phyloP scores from a whole-genome alignment of 306 rosid species.

The Corylus heterophylla region DNA sequence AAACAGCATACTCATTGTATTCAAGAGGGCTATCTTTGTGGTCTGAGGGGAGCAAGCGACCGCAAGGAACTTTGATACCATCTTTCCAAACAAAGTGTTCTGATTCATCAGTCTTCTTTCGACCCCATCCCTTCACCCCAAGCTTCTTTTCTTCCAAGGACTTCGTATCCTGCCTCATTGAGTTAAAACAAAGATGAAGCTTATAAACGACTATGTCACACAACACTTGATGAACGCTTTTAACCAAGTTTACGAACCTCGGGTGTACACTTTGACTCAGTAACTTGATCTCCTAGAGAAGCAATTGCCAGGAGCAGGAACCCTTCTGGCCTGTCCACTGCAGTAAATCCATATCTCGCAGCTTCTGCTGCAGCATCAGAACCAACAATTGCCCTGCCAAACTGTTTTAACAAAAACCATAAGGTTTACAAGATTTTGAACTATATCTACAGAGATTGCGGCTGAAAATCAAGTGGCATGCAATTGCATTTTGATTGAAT shows the following conservation, averaged over 20 bases:
- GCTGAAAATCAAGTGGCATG: not conserved
- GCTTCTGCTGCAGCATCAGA: slow-evolving; percentile 89
- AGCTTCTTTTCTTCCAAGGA: slow-evolving; percentile 59
- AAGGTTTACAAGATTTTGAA: no score
- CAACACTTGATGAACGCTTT: not conserved
- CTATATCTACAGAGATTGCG: no score
- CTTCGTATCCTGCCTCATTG: slow-evolving; percentile 50
- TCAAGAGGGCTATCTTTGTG: slow-evolving; percentile 67
- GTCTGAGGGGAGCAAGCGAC: slow-evolving; percentile 54
- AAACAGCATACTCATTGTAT: slow-evolving; percentile 76
- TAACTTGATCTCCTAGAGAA: slow-evolving; percentile 60
- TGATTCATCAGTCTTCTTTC: slow-evolving; percentile 71
- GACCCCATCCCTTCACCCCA: slow-evolving; percentile 73
- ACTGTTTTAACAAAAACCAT: slow-evolving; percentile 35
- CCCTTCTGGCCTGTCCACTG: slow-evolving; percentile 85
- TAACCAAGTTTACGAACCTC: slow-evolving; percentile 39
- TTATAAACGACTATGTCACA: no score
- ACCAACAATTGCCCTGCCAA: slow-evolving; percentile 71
- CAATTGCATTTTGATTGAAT: not conserved
- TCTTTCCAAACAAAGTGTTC: slow-evolving; percentile 83
- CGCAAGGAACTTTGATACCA: slow-evolving; percentile 80
- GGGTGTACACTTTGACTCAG: slow-evolving; percentile 44
- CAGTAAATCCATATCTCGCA: slow-evolving; percentile 75
- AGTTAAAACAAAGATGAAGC: not conserved
- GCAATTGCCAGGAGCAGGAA: slow-evolving; percentile 83